Conservation (phyloP, 306 rosid genomes). For the Delonix regia region DNA sequence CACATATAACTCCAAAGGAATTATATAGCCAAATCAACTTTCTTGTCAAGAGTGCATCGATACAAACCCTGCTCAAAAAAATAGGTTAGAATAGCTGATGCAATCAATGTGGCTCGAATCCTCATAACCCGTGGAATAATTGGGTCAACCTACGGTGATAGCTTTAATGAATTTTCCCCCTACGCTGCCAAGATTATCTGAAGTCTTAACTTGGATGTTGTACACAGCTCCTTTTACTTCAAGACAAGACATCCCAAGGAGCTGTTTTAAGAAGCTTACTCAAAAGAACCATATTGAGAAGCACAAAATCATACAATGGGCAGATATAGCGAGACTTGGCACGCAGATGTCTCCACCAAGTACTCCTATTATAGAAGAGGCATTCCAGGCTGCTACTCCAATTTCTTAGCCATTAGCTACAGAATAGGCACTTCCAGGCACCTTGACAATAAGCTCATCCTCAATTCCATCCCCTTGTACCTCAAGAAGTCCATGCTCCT, state of each 20-base stretch:
- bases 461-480: conserved; percentile 44
- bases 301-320: conserved; percentile 20
- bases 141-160: neutral
- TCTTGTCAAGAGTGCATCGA: neutral
- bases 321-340: conserved; percentile 11
- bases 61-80: conserved; percentile 24
- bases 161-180: conserved; percentile 9
- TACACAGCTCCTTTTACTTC: conserved; percentile 3
- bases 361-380: neutral
- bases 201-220: conserved; percentile 18
- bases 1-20: neutral
- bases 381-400: conserved; percentile 38
- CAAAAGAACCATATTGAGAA: neutral
- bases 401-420: conserved; percentile 35
- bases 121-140: neutral
- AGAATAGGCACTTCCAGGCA: conserved; percentile 94
- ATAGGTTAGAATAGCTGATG: neutral
- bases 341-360: neutral
- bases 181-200: neutral
- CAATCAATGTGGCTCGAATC: conserved; percentile 16
- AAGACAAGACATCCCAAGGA: conserved; percentile 1
- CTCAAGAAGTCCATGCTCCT: conserved; percentile 44
- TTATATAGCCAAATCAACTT: neutral
- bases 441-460: conserved; percentile 72
- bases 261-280: conserved; percentile 9